Conservation (phyloP, 768 basidiomycete genomes). For the Lactifluus subvellereus region DNA sequence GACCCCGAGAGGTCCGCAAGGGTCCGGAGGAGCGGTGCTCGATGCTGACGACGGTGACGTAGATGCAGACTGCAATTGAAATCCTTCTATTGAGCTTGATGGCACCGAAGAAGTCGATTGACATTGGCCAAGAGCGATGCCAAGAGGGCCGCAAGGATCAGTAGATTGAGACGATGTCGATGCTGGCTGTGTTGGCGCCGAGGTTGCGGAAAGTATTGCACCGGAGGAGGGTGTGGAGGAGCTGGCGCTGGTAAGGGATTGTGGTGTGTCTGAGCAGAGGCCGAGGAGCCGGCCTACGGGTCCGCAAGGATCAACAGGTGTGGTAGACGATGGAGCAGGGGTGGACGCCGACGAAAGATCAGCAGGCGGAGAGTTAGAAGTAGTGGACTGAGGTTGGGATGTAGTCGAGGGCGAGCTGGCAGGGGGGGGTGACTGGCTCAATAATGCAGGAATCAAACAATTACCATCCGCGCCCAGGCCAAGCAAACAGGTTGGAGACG, state of each 20-base stretch:
- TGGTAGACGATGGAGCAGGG: constrained; percentile 3
- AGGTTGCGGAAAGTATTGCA: background rate
- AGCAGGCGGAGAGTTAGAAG: background rate
- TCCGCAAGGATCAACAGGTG: constrained; percentile 9
- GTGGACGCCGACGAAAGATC: background rate
- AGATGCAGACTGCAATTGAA: background rate
- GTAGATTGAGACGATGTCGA: background rate
- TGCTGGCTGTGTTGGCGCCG: background rate
- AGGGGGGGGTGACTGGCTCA: background rate
- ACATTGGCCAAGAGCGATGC: background rate
- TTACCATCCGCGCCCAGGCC: background rate
- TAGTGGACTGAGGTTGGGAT: background rate
- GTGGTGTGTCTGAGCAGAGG: constrained; percentile 12
- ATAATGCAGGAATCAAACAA: background rate
- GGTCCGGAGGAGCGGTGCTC: background rate
- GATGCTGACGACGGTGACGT: background rate
- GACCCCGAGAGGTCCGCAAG: background rate
- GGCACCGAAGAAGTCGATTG: constrained; percentile 36
- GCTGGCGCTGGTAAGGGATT: constrained; percentile 1
- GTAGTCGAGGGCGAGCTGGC: background rate
- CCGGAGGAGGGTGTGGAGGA: background rate
- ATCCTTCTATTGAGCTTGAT: constrained; percentile 22
- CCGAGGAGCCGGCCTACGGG: constrained; percentile 27
- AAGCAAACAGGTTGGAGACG: background rate
- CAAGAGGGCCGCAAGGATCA: background rate